Percentiles rank a stretch among this genome's conserved stretches.
phyloP scores from a whole-genome alignment of 805 yeast genomes.

The Ogataea nitratoaversa region DNA sequence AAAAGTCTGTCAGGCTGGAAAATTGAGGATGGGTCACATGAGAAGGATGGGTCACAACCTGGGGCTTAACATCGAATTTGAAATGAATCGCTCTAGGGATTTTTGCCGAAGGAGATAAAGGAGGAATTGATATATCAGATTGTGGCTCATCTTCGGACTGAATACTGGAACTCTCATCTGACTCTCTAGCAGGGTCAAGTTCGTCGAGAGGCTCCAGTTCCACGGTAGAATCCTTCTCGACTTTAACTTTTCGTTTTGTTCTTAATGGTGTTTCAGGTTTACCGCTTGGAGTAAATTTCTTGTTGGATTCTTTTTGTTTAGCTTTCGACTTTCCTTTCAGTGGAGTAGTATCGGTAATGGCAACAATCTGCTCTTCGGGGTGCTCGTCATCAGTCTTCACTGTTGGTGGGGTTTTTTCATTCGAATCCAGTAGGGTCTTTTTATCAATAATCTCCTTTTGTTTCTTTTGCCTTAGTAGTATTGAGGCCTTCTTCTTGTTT shows the following conservation, averaged over 20 bases:
- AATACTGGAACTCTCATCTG: neutral
- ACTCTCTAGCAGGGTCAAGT: neutral
- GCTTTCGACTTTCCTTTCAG: neutral
- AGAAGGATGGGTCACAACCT: constrained; percentile 55
- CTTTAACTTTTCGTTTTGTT: neutral
- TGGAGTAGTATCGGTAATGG: neutral
- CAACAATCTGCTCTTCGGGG: too few species aligned
- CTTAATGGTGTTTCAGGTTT: neutral
- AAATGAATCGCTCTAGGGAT: constrained; percentile 29
- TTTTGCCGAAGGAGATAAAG: constrained; percentile 11
- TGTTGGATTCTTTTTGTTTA: neutral
- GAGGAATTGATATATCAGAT: constrained; percentile 17
- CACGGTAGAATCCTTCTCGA: constrained; percentile 1
- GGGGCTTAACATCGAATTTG: constrained; percentile 37
- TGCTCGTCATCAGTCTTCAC: too few species aligned
- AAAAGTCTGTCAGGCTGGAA: constrained; percentile 37
- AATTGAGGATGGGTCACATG: constrained; percentile 47
- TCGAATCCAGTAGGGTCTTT: too few species aligned
- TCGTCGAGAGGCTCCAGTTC: neutral
- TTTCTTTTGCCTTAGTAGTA: neutral
- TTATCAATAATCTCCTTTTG: neutral
- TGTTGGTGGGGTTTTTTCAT: too few species aligned
- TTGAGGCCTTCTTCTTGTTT: constrained; percentile 2
- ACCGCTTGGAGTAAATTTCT: neutral
- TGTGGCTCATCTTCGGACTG: constrained; percentile 6